Evolutionary conservation across 2,329 filamentous ascomycete species (phyloP).

Genomic region (Mycosphaerella sp.): DNA sequence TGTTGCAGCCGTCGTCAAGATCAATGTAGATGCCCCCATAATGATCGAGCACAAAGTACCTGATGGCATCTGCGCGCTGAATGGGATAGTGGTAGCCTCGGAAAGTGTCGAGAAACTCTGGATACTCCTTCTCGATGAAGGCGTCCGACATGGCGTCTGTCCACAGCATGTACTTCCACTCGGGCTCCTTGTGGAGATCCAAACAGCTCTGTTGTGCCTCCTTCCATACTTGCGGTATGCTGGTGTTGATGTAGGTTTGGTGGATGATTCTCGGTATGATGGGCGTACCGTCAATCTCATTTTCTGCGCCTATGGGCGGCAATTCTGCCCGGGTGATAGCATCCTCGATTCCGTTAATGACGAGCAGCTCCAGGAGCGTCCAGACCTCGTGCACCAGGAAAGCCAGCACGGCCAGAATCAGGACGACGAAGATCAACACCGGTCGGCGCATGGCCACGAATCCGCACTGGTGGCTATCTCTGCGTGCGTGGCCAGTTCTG

Average conservation of each 20-base stretch:
- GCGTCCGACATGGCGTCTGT: constrained; percentile 63
- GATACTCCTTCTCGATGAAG: constrained; percentile 67
- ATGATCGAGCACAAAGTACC: constrained; percentile 71
- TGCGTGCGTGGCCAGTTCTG: background rate
- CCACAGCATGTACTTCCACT: constrained; percentile 78
- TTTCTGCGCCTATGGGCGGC: constrained; percentile 56
- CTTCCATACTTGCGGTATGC: constrained; percentile 61
- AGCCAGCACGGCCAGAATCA: constrained; percentile 58
- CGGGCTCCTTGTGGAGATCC: constrained; percentile 50
- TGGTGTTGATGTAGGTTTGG: constrained; percentile 68
- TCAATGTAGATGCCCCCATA: constrained; percentile 79
- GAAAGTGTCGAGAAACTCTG: constrained; percentile 65
- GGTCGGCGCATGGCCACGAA: constrained; percentile 51
- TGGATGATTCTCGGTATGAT: constrained; percentile 72
- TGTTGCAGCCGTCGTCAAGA: constrained; percentile 65
- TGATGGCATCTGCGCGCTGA: constrained; percentile 67
- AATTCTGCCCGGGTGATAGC: constrained; percentile 62
- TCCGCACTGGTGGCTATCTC: constrained; percentile 10
- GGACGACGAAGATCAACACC: constrained; percentile 57
- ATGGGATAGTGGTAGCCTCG: constrained; percentile 69
- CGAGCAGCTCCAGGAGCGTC: constrained; percentile 63
- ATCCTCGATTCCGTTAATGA: constrained; percentile 61
- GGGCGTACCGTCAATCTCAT: constrained; percentile 39
- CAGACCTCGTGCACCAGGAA: constrained; percentile 63
- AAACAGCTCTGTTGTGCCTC: constrained; percentile 61